phyloP scores from a whole-genome alignment of 805 yeast species.

The Wickerhamiella slavikovae region DNA sequence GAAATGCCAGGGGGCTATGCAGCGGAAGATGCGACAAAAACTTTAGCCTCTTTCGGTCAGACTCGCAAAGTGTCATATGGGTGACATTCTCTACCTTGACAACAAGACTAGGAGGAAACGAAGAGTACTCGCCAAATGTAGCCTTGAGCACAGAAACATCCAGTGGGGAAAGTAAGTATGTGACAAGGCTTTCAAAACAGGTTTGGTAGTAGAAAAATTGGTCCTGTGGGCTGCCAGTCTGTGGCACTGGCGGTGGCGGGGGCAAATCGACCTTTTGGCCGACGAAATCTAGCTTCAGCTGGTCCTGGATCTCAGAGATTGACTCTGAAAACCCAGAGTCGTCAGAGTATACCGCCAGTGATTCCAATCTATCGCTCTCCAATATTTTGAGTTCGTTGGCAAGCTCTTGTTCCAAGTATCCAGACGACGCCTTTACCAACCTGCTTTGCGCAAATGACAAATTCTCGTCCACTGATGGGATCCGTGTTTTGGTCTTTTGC shows the following conservation, averaged over 20 bases:
- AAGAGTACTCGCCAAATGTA: constrained; percentile 38
- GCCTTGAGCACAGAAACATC: constrained; percentile 56
- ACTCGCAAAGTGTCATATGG: constrained; percentile 43
- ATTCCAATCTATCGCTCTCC: constrained; percentile 30
- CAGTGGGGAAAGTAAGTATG: constrained; percentile 51
- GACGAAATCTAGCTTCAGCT: constrained; percentile 5
- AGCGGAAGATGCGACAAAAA: constrained; percentile 64
- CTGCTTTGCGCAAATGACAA: constrained; percentile 23
- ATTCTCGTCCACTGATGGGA: background rate
- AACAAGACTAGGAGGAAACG: constrained; percentile 46
- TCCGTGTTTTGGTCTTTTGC: no score
- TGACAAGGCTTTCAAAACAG: constrained; percentile 42
- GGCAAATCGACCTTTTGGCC: constrained; percentile 20
- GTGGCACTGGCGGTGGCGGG: background rate
- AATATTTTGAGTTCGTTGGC: constrained; percentile 40
- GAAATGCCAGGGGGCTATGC: constrained; percentile 65
- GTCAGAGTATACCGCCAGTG: constrained; percentile 14
- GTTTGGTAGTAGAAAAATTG: constrained; percentile 61
- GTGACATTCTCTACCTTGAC: constrained; percentile 49
- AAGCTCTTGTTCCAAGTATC: constrained; percentile 33
- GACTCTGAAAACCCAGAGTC: constrained; percentile 11
- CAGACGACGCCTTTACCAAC: constrained; percentile 42
- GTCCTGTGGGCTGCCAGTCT: background rate
- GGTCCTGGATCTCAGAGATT: constrained; percentile 1
- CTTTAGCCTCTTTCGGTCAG: constrained; percentile 40